Evolutionary conservation across 2,329 filamentous ascomycete genomes (phyloP), one percentile per base, ranked within the genome.

Genomic region (Penicillium italicum): DNA sequence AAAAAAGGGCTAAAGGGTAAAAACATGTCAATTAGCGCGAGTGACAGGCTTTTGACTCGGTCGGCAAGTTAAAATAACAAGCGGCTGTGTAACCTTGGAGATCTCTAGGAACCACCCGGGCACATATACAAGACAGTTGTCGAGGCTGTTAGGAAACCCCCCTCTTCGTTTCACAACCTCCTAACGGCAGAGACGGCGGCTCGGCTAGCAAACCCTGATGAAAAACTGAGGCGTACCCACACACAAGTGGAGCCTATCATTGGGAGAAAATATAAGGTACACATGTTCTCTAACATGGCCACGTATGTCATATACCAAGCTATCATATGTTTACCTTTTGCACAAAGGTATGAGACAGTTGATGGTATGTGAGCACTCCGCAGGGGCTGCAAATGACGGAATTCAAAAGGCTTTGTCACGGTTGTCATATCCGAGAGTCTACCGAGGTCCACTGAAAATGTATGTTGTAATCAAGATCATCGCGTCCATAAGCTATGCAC

Each of bases 141-240:
- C 8, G 44, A 53, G 45, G 36, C 24, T 45, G 31, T 38, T 50
- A 20, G 43, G 14, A 37, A 24, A 51, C 20, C 24, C 3, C 20
- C 44, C 26, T 28, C 26, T 28, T 9, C 42, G 60, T 62, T 62
- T 62, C 60, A 62, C 57, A 56, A 42, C 36, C 36, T 34, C 36
- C n/a, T 47, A 57, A 62, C 57, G 56, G 59, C 56, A 53, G 42
- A 54, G 46, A 50, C 38, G 48, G 55, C 55, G 62, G 62, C 58
- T 64, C 62, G 62, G 61, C 60, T 65, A 65, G 58, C 55, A 53
- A 56, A 54, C 58, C 52, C 60, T 59, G 52, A 37, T 34, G 38
- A 42, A 41, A 48, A 36, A 18, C 11, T 40, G 47, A 43, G 49
- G 55, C 53, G 49, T 41, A 52, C 36, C 51, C 57, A 60, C 55